Conservation (phyloP, 1,284 basidiomycete genomes). For the Rhizoctonia solani region DNA sequence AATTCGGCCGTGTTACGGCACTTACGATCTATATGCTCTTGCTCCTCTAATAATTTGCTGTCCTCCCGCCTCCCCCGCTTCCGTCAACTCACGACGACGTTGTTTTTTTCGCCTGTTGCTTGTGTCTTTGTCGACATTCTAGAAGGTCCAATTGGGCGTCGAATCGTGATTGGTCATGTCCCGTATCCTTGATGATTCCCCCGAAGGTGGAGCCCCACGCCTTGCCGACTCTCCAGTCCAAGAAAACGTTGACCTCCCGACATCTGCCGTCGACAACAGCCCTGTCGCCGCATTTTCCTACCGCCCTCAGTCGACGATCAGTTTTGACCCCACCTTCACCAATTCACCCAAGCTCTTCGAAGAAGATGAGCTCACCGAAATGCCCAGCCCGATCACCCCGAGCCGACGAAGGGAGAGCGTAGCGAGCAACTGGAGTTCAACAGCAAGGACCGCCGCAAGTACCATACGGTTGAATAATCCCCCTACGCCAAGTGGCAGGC, state of each 20-base stretch:
- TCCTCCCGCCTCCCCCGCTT: not conserved
- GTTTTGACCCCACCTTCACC: not conserved
- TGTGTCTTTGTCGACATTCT: not conserved
- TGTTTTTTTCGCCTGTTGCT: not conserved
- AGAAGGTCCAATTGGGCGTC: not conserved
- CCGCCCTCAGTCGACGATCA: not conserved
- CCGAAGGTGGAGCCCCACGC: not conserved
- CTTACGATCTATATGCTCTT: not conserved
- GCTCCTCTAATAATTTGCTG: not conserved
- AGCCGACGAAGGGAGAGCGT: slow-evolving; percentile 7
- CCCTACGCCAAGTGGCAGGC: slow-evolving; percentile 3
- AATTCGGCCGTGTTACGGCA: slow-evolving; percentile 18
- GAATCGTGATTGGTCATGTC: not conserved
- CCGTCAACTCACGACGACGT: not conserved
- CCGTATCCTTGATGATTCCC: not conserved
- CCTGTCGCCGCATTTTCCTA: not conserved
- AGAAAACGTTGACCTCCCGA: slow-evolving; percentile 2
- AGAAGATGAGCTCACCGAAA: slow-evolving; percentile 29
- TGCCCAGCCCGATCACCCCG: slow-evolving; percentile 19
- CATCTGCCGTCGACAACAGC: slow-evolving; percentile 2
- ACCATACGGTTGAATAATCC: slow-evolving; percentile 13
- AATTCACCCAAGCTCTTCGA: slow-evolving; percentile 4
- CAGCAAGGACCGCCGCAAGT: not conserved
- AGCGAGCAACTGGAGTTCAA: slow-evolving; percentile 5
- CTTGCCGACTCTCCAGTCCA: slow-evolving; percentile 15